These are phyloP conservation scores for Canariomyces notabilis DNA, from an alignment of 2,329 filamentous ascomycete species.

Conservation along the genomic window DNA sequence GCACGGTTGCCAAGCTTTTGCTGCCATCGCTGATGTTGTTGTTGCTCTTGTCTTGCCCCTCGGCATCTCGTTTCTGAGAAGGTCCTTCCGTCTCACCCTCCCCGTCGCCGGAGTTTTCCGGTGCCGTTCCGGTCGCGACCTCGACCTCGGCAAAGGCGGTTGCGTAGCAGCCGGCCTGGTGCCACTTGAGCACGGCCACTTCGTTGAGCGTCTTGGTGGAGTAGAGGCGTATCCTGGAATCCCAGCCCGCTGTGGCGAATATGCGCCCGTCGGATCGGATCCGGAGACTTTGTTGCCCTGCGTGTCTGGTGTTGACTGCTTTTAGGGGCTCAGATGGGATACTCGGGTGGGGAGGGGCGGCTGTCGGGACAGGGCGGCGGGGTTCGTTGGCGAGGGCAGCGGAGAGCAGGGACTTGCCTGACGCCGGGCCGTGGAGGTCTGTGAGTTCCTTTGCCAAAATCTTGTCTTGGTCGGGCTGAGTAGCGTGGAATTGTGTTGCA, in stretches of 20 bases:
- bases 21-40: background rate
- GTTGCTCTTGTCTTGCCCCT: no score
- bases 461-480: background rate
- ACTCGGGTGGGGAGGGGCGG: constrained; percentile 11
- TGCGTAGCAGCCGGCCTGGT: constrained; percentile 80
- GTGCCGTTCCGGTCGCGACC: background rate
- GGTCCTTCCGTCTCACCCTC: background rate
- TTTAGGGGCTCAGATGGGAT: constrained; percentile 48
- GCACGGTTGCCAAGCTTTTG: constrained; percentile 25
- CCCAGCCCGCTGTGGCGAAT: constrained; percentile 91
- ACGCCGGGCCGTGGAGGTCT: background rate
- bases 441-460: background rate
- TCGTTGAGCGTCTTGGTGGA: constrained; percentile 75
- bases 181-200: constrained; percentile 90
- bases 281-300: constrained; percentile 77
- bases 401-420: constrained; percentile 27
- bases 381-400: constrained; percentile 23
- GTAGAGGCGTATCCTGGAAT: constrained; percentile 76
- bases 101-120: background rate
- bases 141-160: constrained; percentile 60
- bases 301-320: constrained; percentile 71
- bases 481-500: constrained; percentile 1
- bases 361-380: background rate
- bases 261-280: constrained; percentile 77
- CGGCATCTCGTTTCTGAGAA: background rate